Evolutionary conservation across 2,329 filamentous ascomycete genomes (phyloP).

Genomic region (Blastomyces emzantsi): DNA sequence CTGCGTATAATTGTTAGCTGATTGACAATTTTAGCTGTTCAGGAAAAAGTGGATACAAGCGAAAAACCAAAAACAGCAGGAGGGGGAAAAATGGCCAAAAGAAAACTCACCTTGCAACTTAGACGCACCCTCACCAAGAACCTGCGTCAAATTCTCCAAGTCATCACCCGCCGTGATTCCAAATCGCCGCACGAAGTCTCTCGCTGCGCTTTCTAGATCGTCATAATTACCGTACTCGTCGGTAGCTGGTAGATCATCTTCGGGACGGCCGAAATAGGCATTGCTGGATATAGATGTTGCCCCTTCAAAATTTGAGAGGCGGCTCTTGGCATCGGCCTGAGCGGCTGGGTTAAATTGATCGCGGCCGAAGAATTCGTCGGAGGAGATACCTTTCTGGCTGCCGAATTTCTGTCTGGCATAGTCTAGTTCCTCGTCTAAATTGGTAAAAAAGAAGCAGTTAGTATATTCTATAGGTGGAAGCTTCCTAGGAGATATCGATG

Average conservation of each 20-base stretch:
- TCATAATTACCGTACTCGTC: conserved; percentile 65
- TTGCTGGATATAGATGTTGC: conserved; percentile 90
- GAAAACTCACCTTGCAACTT: conserved; percentile 60
- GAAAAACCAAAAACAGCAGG: not conserved
- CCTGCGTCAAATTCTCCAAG: conserved; percentile 75
- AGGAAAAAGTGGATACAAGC: not conserved
- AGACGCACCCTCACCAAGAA: conserved; percentile 75
- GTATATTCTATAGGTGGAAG: not conserved
- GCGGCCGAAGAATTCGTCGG: conserved; percentile 96
- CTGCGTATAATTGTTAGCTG: conserved; percentile 18
- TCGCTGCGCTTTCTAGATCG: conserved; percentile 84
- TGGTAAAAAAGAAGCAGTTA: not conserved
- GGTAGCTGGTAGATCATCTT: conserved; percentile 58
- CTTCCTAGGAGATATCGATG: not conserved
- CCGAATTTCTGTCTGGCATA: conserved; percentile 87
- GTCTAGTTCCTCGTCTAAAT: conserved; percentile 60
- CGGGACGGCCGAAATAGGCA: conserved; percentile 90
- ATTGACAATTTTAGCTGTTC: not conserved
- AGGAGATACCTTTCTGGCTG: conserved; percentile 88
- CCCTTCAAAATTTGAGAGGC: conserved; percentile 87
- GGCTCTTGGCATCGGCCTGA: conserved; percentile 75
- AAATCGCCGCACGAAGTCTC: conserved; percentile 92
- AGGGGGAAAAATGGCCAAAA: not conserved
- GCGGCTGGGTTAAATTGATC: conserved; percentile 71
- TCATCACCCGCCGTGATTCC: conserved; percentile 95